These are phyloP conservation scores for Penicillium sp. DNA, from an alignment of 2,329 filamentous ascomycete species.

Conservation along the genomic window DNA sequence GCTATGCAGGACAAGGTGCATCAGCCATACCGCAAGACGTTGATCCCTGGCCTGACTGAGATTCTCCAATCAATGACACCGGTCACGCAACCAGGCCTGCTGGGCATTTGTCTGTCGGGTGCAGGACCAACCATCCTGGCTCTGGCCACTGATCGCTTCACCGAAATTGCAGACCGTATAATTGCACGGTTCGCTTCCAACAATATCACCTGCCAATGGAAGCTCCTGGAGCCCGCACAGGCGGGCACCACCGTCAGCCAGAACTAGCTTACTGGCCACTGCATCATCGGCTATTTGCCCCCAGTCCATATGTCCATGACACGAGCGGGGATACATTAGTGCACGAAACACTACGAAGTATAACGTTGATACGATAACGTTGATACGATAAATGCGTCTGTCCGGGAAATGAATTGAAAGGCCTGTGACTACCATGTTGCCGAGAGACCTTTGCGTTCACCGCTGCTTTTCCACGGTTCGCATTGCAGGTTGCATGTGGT, in stretches of 20 bases:
- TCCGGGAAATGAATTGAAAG: neutral
- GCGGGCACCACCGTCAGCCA: conserved; percentile 47
- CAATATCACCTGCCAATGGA: conserved; percentile 76
- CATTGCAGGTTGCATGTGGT: conserved; percentile 13
- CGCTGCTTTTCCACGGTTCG: conserved; percentile 17
- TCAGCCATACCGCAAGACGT: conserved; percentile 86
- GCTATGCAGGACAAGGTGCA: conserved; percentile 99
- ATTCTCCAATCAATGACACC: conserved; percentile 91
- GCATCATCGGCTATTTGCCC: neutral
- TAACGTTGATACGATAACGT: too few species aligned
- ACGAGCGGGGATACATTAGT: conserved; percentile 5
- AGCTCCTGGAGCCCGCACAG: conserved; percentile 81
- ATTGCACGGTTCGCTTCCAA: conserved; percentile 66
- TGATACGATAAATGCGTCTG: too few species aligned
- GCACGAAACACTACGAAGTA: conserved; percentile 1
- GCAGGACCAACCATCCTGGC: conserved; percentile 94
- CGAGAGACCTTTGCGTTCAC: conserved; percentile 15
- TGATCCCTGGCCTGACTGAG: conserved; percentile 88
- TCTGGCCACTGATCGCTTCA: conserved; percentile 85
- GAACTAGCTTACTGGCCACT: conserved; percentile 14
- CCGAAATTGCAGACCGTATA: conserved; percentile 76
- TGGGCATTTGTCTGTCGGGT: conserved; percentile 92
- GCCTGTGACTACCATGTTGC: conserved; percentile 7
- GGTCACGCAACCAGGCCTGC: conserved; percentile 76
- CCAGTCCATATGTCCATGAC: conserved; percentile 3